A percentile compares a stretch with the other conserved stretches of the same genome.
phyloP scores from a whole-genome alignment of 495 filamentous ascomycete genomes.

The Oidiodendron maius region DNA sequence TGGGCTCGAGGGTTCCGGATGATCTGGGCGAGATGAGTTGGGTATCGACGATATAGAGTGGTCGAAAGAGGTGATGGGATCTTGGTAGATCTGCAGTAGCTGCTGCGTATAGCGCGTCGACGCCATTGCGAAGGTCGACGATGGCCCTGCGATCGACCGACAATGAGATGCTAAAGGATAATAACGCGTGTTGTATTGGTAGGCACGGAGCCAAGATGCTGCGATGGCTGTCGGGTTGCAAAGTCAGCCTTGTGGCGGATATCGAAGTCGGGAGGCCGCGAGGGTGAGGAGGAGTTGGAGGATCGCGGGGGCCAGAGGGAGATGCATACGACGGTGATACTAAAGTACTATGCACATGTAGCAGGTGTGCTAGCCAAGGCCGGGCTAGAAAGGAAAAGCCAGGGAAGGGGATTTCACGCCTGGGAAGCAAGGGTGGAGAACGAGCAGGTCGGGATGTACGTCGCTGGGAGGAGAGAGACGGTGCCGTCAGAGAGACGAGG shows the following conservation, averaged over 20 bases:
- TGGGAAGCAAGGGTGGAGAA: constrained; percentile 16
- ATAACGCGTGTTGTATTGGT: constrained; percentile 12
- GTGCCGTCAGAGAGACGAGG: too few species aligned
- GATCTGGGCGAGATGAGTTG: too few species aligned
- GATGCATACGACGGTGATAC: constrained; percentile 15
- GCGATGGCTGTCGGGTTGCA: too few species aligned
- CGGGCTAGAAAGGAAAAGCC: constrained; percentile 8
- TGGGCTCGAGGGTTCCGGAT: constrained; percentile 36
- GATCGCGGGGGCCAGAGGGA: too few species aligned
- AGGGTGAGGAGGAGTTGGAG: too few species aligned
- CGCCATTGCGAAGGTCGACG: constrained; percentile 40
- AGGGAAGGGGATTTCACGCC: background rate
- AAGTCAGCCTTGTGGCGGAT: constrained; percentile 13
- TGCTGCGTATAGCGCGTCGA: constrained; percentile 56
- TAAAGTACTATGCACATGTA: constrained; percentile 7
- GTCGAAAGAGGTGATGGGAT: constrained; percentile 45
- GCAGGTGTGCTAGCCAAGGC: constrained; percentile 18
- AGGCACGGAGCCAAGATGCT: background rate
- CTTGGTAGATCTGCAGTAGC: constrained; percentile 59
- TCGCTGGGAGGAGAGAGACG: too few species aligned
- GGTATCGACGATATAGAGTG: too few species aligned
- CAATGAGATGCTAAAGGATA: background rate
- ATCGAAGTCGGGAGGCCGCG: too few species aligned
- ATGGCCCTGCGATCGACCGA: constrained; percentile 1
- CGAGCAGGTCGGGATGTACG: too few species aligned